phyloP scores from a whole-genome alignment of 139 green algal species.

The Chlorella ohadii region DNA sequence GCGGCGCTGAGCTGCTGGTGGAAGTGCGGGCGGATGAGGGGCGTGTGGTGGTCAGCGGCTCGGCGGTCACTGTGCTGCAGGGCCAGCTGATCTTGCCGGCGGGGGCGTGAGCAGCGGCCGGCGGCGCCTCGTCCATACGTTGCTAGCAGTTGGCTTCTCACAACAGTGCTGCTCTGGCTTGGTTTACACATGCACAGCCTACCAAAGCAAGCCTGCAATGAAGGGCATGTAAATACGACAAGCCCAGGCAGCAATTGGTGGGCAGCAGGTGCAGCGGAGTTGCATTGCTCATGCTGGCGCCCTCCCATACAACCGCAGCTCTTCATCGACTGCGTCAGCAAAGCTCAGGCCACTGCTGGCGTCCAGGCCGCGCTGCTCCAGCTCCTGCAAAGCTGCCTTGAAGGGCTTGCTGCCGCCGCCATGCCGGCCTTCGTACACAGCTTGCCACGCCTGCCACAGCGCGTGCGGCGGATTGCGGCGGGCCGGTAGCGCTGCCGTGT shows the following conservation, averaged over 20 bases:
- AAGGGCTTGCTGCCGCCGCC: not conserved
- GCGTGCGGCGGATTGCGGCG: slow-evolving; percentile 19
- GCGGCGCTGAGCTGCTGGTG: slow-evolving; percentile 49
- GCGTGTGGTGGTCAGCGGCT: slow-evolving; percentile 31
- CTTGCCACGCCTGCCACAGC: slow-evolving; percentile 33
- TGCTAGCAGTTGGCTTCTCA: too few species aligned
- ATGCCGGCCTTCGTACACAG: slow-evolving; percentile 7
- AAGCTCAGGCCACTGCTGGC: not conserved
- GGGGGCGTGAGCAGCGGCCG: too few species aligned
- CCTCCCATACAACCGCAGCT: slow-evolving; percentile 29
- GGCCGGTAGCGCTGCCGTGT: not conserved
- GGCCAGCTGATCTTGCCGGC: slow-evolving; percentile 22
- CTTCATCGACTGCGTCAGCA: slow-evolving; percentile 10
- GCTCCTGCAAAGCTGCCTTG: not conserved
- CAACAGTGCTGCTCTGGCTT: too few species aligned
- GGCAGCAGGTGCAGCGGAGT: too few species aligned
- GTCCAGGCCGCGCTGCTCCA: slow-evolving; percentile 15
- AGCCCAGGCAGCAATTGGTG: too few species aligned
- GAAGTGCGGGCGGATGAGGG: not conserved
- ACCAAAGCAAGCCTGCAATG: too few species aligned
- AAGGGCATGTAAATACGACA: too few species aligned
- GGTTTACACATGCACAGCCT: not conserved
- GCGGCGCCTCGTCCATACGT: too few species aligned
- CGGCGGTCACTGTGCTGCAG: slow-evolving; percentile 17
- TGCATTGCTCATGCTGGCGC: too few species aligned